Conservation (phyloP, 1,284 basidiomycete species). For the Irpex lacteus region DNA sequence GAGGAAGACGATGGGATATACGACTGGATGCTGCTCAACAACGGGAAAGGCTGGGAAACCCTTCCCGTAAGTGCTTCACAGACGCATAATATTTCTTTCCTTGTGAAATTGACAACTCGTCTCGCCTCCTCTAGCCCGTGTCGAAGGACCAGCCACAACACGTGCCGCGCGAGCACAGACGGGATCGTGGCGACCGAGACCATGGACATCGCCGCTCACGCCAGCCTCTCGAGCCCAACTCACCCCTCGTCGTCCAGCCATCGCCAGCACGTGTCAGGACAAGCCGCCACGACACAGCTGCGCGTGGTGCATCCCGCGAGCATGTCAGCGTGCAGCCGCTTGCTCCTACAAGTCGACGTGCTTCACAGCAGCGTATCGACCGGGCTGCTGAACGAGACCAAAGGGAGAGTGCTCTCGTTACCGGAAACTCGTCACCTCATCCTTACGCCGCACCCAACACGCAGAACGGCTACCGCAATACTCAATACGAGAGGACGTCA, state of each 20-base stretch:
- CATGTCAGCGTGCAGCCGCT: constrained; percentile 63
- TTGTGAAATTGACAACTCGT: neutral
- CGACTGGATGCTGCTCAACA: constrained; percentile 88
- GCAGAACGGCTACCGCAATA: constrained; percentile 46
- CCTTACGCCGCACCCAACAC: constrained; percentile 66
- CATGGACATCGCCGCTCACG: constrained; percentile 56
- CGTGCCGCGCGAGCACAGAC: constrained; percentile 46
- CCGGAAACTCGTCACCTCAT: constrained; percentile 39
- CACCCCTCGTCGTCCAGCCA: constrained; percentile 60
- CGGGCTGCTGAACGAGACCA: constrained; percentile 16
- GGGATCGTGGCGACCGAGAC: constrained; percentile 47
- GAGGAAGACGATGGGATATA: constrained; percentile 88
- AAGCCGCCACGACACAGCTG: constrained; percentile 41
- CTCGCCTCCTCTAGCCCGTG: constrained; percentile 44
- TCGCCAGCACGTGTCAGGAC: constrained; percentile 60
- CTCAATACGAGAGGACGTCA: constrained; percentile 55
- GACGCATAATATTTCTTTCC: neutral
- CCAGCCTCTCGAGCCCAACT: constrained; percentile 45
- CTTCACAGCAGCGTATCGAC: constrained; percentile 52
- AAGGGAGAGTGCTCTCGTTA: constrained; percentile 44
- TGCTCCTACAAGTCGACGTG: constrained; percentile 57
- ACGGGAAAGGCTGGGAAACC: constrained; percentile 71
- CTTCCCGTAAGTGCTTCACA: constrained; percentile 49
- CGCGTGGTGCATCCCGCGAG: constrained; percentile 39
- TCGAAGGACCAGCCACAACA: constrained; percentile 49